Percentiles rank a stretch among this genome's conserved stretches.
Evolutionary conservation across 177 flowering plant species (phyloP).

Genomic region (Vitis hybrid): DNA sequence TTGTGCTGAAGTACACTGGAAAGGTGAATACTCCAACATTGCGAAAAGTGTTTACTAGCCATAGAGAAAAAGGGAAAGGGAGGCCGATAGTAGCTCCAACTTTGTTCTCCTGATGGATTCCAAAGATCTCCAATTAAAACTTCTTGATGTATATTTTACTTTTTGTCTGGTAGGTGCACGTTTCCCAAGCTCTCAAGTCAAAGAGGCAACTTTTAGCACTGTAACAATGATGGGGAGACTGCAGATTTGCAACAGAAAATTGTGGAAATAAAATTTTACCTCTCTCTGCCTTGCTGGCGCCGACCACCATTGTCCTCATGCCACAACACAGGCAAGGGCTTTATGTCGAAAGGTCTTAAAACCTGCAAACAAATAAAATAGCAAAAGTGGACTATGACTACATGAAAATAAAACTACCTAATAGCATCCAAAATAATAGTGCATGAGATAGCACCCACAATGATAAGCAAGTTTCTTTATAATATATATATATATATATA

Average conservation of each 20-base stretch:
- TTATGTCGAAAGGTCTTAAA: conserved; percentile 59
- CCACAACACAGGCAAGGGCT: conserved; percentile 86
- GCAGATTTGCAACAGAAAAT: not conserved
- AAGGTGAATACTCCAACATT: too few relatives aligned
- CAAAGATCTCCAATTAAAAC: too few relatives aligned
- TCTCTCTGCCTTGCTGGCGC: conserved; percentile 60
- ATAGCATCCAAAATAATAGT: not conserved
- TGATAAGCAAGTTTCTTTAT: too few relatives aligned
- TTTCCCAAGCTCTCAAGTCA: not conserved
- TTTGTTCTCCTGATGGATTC: too few relatives aligned
- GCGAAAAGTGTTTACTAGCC: too few relatives aligned
- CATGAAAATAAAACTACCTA: not conserved
- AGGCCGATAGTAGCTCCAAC: too few relatives aligned
- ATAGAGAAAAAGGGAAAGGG: too few relatives aligned
- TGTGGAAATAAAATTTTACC: conserved; percentile 36
- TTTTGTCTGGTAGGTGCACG: too few relatives aligned
- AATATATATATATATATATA: too few relatives aligned
- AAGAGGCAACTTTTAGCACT: not conserved
- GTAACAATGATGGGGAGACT: not conserved
- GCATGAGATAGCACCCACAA: too few relatives aligned
- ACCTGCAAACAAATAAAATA: conserved; percentile 41
- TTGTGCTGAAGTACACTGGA: too few relatives aligned
- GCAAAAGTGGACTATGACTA: not conserved
- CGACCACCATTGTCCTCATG: conserved; percentile 83
- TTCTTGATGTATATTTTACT: too few relatives aligned